phyloP scores from a whole-genome alignment of 768 basidiomycete species.

The Boletus rubescentipes region DNA sequence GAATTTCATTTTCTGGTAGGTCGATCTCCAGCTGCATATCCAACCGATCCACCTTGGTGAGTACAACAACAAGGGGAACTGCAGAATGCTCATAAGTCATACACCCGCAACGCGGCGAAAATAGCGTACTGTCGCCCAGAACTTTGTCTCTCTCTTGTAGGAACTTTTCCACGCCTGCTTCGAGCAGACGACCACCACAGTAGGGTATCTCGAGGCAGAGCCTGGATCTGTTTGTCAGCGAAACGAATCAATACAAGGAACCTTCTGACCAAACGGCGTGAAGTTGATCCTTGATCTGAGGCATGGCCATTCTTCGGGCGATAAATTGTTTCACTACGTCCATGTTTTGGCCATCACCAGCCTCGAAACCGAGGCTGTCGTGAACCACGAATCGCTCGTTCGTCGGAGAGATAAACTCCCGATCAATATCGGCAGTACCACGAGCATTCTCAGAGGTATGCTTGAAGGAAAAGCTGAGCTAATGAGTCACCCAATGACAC shows the following conservation, averaged over 20 bases:
- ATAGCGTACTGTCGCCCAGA: conserved; percentile 5
- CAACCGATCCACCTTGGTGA: conserved; percentile 15
- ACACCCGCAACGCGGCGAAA: background rate
- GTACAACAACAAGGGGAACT: conserved; percentile 17
- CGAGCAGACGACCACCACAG: conserved; percentile 15
- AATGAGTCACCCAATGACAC: background rate
- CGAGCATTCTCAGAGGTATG: background rate
- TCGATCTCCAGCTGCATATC: conserved; percentile 2
- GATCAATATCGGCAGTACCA: conserved; percentile 10
- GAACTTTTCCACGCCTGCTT: conserved; percentile 13
- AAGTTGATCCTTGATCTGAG: conserved; percentile 3
- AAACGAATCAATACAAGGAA: background rate
- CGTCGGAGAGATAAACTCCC: conserved; percentile 10
- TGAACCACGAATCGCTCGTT: conserved; percentile 20
- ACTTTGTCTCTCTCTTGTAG: conserved; percentile 1
- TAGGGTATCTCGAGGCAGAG: conserved; percentile 17
- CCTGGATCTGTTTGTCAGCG: conserved; percentile 2
- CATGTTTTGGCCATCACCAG: conserved; percentile 10
- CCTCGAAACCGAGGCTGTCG: conserved; percentile 19
- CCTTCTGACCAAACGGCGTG: conserved; percentile 14
- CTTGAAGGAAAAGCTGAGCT: background rate
- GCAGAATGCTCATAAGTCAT: background rate
- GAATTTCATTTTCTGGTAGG: background rate
- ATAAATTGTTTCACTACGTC: conserved; percentile 2
- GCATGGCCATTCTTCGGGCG: background rate